Evolutionary conservation across 768 basidiomycete species (phyloP).

Genomic region (Zangia roseola): DNA sequence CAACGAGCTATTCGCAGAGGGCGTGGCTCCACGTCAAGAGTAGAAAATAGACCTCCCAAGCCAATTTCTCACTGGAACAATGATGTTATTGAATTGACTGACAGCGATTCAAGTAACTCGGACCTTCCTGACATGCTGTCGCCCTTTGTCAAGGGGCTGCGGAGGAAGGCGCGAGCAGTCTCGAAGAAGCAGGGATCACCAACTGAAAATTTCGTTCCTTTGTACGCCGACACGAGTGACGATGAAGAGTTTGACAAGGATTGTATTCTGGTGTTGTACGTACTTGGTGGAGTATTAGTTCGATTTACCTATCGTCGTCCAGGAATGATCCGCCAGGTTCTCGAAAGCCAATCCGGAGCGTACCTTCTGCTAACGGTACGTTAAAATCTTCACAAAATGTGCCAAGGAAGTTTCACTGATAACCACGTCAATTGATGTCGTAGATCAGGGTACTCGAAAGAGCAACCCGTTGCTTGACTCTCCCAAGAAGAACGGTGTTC

Average conservation of each 20-base stretch:
- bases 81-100: constrained; percentile 32
- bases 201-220: constrained; percentile 11
- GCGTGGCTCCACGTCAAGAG: background rate
- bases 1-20: constrained; percentile 6
- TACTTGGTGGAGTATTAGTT: background rate
- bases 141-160: constrained; percentile 17
- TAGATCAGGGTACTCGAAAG: constrained; percentile 8
- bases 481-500: constrained; percentile 7
- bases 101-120: constrained; percentile 24
- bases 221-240: constrained; percentile 33
- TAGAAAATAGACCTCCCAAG: background rate
- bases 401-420: background rate
- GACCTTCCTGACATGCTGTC: constrained; percentile 25
- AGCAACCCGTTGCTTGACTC: constrained; percentile 7
- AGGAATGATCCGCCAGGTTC: constrained; percentile 51
- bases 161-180: constrained; percentile 2
- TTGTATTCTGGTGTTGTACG: constrained; percentile 41
- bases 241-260: constrained; percentile 34
- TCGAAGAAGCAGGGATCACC: constrained; percentile 8
- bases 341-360: constrained; percentile 42
- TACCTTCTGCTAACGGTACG: constrained; percentile 5
- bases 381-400: background rate
- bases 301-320: constrained; percentile 3
- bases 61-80: background rate
- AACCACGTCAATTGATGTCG: background rate